A percentile compares a stretch with the other conserved stretches of the same genome.
phyloP scores from a whole-genome alignment of 805 yeast species.

The Clavispora phyllophila region DNA sequence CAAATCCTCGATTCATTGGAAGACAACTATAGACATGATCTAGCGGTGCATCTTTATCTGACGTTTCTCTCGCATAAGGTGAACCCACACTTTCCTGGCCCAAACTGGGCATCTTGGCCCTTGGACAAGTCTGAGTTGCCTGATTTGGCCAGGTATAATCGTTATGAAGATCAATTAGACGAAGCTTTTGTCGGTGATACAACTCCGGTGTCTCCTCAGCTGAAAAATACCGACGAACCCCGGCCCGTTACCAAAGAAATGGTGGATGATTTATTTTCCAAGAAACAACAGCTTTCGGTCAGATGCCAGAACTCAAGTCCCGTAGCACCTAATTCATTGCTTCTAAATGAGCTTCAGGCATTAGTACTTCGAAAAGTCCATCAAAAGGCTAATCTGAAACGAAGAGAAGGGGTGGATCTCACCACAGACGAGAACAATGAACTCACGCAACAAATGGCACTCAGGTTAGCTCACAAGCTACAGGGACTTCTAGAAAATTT shows the following conservation, averaged over 20 bases:
- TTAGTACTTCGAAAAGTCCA: background rate
- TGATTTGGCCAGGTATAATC: background rate
- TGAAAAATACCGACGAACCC: background rate
- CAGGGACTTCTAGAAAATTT: background rate
- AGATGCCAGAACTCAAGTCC: background rate
- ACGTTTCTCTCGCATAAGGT: conserved; percentile 40
- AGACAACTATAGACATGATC: conserved; percentile 46
- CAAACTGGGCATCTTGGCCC: conserved; percentile 62
- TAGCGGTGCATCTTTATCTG: conserved; percentile 63
- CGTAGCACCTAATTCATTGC: conserved; percentile 1
- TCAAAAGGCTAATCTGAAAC: background rate
- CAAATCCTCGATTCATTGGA: conserved; percentile 34
- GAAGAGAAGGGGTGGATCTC: background rate
- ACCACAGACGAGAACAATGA: conserved; percentile 1
- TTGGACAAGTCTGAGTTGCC: conserved; percentile 10
- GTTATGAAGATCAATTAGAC: background rate
- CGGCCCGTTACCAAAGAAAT: background rate
- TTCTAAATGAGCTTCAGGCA: conserved; percentile 14
- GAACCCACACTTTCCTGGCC: conserved; percentile 31
- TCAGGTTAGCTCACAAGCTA: conserved; percentile 9
- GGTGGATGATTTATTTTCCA: background rate
- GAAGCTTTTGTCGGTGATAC: background rate
- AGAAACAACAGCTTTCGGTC: background rate
- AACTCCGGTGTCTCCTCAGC: too few relatives aligned
- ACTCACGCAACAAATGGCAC: conserved; percentile 8